Percentiles rank a stretch among this genome's conserved stretches.
Evolutionary conservation across 768 basidiomycete genomes (phyloP).

Genomic region (Lactarius hengduanensis): DNA sequence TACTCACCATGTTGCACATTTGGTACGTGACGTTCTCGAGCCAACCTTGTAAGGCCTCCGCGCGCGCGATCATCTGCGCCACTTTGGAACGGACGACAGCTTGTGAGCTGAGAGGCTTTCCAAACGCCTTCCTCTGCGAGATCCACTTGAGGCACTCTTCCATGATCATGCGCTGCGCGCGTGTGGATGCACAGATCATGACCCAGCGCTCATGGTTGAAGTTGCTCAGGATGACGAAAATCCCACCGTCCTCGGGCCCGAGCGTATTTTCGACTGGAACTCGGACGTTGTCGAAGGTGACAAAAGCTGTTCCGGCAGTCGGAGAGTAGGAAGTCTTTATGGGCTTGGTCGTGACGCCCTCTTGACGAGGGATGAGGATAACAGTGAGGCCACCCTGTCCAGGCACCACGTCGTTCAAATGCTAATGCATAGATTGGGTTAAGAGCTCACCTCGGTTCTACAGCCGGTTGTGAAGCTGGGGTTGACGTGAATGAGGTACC

Average conservation of each 20-base stretch:
- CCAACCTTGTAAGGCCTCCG: constrained; percentile 80
- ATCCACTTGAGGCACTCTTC: constrained; percentile 83
- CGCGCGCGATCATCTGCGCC: constrained; percentile 82
- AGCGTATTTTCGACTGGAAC: constrained; percentile 88
- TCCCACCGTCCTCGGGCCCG: constrained; percentile 73
- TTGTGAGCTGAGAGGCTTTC: constrained; percentile 78
- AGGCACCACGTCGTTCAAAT: constrained; percentile 34
- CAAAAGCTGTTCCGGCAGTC: constrained; percentile 80
- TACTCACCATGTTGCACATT: constrained; percentile 75
- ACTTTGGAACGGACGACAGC: constrained; percentile 89
- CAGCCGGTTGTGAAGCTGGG: constrained; percentile 68
- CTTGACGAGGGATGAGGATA: constrained; percentile 80
- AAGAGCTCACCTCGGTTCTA: constrained; percentile 48
- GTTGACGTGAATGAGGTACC: neutral
- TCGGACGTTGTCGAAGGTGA: constrained; percentile 79
- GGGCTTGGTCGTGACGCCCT: constrained; percentile 76
- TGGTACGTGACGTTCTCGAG: constrained; percentile 85
- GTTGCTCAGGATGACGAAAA: constrained; percentile 71
- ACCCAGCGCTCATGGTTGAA: constrained; percentile 97
- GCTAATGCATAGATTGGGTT: constrained; percentile 31
- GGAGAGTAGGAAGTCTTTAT: constrained; percentile 89
- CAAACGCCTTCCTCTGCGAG: constrained; percentile 88
- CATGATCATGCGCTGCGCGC: constrained; percentile 61
- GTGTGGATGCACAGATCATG: constrained; percentile 72
- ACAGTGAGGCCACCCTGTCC: constrained; percentile 65